A percentile compares a stretch with the other conserved stretches of the same genome.
Conservation (phyloP, 306 rosid species). For the Citrullus amarus region DNA sequence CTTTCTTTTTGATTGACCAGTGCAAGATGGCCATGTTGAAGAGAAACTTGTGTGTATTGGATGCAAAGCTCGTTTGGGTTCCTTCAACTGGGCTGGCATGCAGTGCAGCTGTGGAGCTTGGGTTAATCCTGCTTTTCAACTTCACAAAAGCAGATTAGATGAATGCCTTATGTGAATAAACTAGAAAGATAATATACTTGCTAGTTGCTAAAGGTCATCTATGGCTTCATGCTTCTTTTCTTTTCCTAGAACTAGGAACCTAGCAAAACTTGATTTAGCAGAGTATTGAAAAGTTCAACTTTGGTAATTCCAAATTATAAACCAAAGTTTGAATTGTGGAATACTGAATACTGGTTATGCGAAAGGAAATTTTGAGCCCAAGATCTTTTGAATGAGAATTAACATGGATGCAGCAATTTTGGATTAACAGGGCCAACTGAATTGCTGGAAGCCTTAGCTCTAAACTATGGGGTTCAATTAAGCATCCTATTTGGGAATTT, state of each 20-base stretch:
- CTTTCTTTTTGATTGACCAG: slow-evolving; percentile 23
- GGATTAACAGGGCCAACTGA: too few relatives aligned
- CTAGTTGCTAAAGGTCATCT: neutral
- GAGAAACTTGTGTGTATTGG: slow-evolving; percentile 63
- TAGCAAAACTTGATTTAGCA: neutral
- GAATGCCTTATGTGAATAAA: slow-evolving; percentile 32
- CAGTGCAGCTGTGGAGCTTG: slow-evolving; percentile 87
- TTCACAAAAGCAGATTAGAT: slow-evolving; percentile 66
- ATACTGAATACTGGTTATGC: neutral
- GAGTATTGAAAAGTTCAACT: neutral
- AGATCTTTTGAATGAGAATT: neutral
- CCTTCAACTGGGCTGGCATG: slow-evolving; percentile 87
- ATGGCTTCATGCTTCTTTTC: neutral
- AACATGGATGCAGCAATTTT: too few relatives aligned
- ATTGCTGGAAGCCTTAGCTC: too few relatives aligned
- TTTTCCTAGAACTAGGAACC: neutral
- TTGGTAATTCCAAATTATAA: neutral
- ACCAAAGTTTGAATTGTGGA: neutral
- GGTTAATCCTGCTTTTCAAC: slow-evolving; percentile 82
- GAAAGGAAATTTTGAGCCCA: neutral
- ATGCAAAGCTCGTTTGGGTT: slow-evolving; percentile 74
- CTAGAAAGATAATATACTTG: neutral
- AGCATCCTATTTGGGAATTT: too few relatives aligned
- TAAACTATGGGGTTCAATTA: too few relatives aligned
- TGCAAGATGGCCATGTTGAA: slow-evolving; percentile 71